Evolutionary conservation across 2,329 filamentous ascomycete species (phyloP), one percentile per base, ranked within the genome.

Genomic region (Colletotrichum lupini): DNA sequence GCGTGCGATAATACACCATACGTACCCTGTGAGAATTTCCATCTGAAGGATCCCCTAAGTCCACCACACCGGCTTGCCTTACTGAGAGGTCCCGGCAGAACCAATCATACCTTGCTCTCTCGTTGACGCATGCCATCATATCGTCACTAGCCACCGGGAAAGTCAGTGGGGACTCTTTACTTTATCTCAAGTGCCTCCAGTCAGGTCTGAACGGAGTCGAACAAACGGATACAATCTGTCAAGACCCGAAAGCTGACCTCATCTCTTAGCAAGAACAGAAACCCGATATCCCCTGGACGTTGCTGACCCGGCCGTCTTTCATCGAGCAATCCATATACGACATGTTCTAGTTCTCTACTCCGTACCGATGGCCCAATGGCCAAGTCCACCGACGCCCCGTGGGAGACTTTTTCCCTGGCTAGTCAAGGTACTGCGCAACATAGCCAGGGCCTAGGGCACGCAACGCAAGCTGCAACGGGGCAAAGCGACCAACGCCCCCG

Each of bases 61-160:
- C 37, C 37, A 42, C 37, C 37, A 42, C 37, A 19, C 37, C 37
- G 37, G 37, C 37, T 16, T 52, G 19, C 26, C 11, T n/a, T 4
- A 63, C 60, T 32, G 42, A 46, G 60, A 55, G 46, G 28, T 22
- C 30, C 61, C 30, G 46, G 49, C 19, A 16, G 28, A 22, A 9
- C 28, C 57, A 59, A 42, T 28, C 65, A 57, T 26, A 19, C 28
- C 12, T 32, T 35, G 60, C 35, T 35, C n/a, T 42, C 56, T 37
- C 64, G 49, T 57, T 32, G 35, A 72, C 64, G 68, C 68, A 72
- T 65, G 64, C 68, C 64, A 68, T 72, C 35, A 72, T 24, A 46
- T 68, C 64, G 64, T 68, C 64, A 72, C 68, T 70, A 67, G 26
- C 16, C 42, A 66, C 55, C 61, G 61, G 62, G 30, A 55, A 46